Percentiles rank a stretch among this genome's conserved stretches.
Evolutionary conservation across 2,329 filamentous ascomycete genomes (phyloP).

Genomic region (Basipetospora chlamydospora): DNA sequence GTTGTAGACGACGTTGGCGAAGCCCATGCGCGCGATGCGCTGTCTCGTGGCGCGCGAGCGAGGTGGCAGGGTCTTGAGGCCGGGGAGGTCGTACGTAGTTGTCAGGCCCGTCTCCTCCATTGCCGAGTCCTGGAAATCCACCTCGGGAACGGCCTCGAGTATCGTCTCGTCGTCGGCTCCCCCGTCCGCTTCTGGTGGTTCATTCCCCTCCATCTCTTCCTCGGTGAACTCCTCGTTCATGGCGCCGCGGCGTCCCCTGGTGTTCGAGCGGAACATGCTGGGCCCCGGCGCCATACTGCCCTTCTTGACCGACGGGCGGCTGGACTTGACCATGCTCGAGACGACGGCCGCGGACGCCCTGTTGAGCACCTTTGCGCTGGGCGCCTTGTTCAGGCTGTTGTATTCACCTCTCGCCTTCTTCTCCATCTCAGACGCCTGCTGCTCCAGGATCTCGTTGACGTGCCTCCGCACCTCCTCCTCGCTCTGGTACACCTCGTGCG

Average conservation of each 20-base stretch:
- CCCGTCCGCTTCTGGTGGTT: background rate
- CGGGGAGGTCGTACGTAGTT: conserved; percentile 45
- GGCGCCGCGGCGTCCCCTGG: too few relatives aligned
- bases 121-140: conserved; percentile 35
- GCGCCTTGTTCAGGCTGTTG: too few relatives aligned
- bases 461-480: background rate
- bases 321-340: too few relatives aligned
- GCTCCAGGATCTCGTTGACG: background rate
- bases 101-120: conserved; percentile 46
- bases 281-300: too few relatives aligned
- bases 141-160: conserved; percentile 13
- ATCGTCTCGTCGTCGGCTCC: conserved; percentile 11
- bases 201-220: too few relatives aligned
- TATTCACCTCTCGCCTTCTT: background rate
- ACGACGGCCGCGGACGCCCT: too few relatives aligned
- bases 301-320: too few relatives aligned
- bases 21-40: conserved; percentile 40
- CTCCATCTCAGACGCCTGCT: background rate
- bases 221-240: too few relatives aligned
- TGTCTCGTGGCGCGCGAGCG: conserved; percentile 38
- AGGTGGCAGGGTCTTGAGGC: conserved; percentile 39
- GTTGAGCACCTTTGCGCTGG: too few relatives aligned
- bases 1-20: conserved; percentile 35
- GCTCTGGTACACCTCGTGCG: background rate
- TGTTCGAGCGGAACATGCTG: too few relatives aligned